phyloP scores from a whole-genome alignment of 495 filamentous ascomycete genomes.

The Bacidia rubella region DNA sequence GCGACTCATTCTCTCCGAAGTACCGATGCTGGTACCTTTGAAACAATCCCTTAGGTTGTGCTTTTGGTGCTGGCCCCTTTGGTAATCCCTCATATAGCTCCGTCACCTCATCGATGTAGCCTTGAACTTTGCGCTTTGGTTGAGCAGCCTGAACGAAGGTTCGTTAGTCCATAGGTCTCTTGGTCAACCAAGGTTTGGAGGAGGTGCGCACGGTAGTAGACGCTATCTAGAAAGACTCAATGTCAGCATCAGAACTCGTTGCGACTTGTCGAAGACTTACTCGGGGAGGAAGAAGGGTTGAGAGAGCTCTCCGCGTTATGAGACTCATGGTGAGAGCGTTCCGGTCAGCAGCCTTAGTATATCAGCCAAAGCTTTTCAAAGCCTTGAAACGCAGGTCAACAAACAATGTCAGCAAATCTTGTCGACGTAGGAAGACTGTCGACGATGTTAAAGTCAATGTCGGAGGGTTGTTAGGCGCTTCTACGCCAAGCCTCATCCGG shows the following conservation, averaged over 20 bases:
- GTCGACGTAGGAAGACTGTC: too few relatives aligned
- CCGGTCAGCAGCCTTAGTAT: too few relatives aligned
- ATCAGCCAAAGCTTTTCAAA: too few relatives aligned
- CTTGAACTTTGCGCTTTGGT: conserved; percentile 70
- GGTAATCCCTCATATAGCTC: conserved; percentile 97
- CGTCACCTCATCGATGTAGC: conserved; percentile 90
- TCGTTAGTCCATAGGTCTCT: background rate
- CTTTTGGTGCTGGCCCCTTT: conserved; percentile 69
- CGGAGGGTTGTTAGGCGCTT: background rate
- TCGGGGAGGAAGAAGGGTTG: conserved; percentile 97
- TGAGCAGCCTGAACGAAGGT: background rate
- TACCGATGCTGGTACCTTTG: conserved; percentile 84
- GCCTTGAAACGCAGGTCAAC: too few relatives aligned
- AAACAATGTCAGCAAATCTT: too few relatives aligned
- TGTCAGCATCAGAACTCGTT: conserved; percentile 18
- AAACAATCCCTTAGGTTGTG: conserved; percentile 64
- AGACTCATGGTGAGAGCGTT: conserved; percentile 68
- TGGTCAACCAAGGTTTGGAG: background rate
- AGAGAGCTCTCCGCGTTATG: conserved; percentile 76
- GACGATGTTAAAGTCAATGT: background rate
- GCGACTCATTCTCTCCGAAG: conserved; percentile 82
- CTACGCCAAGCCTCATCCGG: background rate
- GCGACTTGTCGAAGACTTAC: conserved; percentile 34
- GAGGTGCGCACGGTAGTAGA: conserved; percentile 36
- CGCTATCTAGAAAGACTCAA: conserved; percentile 46